Evolutionary conservation across 2,329 filamentous ascomycete genomes (phyloP).

Genomic region (Raffaelea arxii): DNA sequence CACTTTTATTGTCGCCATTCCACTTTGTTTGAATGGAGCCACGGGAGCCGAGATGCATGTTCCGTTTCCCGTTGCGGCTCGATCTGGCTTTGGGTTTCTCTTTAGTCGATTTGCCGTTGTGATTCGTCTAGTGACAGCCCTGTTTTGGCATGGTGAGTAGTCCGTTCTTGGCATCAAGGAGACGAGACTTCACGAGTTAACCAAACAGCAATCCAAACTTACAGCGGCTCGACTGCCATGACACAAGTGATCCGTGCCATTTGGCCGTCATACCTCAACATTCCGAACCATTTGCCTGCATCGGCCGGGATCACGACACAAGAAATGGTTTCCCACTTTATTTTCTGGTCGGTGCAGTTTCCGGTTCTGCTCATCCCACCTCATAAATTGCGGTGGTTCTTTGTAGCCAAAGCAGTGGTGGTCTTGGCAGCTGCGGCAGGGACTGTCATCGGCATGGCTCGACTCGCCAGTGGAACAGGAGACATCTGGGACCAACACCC

Average conservation of each 20-base stretch:
- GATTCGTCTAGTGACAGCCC: slow-evolving; percentile 19
- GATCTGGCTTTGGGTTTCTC: slow-evolving; percentile 22
- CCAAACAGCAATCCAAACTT: slow-evolving; percentile 16
- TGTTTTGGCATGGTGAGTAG: slow-evolving; percentile 22
- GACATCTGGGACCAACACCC: slow-evolving; percentile 17
- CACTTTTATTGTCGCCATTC: slow-evolving; percentile 45
- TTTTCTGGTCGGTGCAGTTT: slow-evolving; percentile 14
- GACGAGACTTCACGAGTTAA: neutral
- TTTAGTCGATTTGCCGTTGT: slow-evolving; percentile 20
- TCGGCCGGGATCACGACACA: slow-evolving; percentile 20
- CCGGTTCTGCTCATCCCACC: slow-evolving; percentile 17
- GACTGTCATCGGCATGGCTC: slow-evolving; percentile 15
- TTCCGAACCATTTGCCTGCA: slow-evolving; percentile 29
- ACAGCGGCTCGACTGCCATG: slow-evolving; percentile 21
- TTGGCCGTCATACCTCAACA: slow-evolving; percentile 27
- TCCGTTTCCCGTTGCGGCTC: slow-evolving; percentile 26
- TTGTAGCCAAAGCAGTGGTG: slow-evolving; percentile 9
- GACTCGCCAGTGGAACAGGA: slow-evolving; percentile 15
- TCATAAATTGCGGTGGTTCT: slow-evolving; percentile 15
- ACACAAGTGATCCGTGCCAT: slow-evolving; percentile 19
- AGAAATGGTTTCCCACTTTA: slow-evolving; percentile 11
- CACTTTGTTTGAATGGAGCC: slow-evolving; percentile 34
- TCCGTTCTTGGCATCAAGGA: neutral
- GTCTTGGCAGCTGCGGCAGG: neutral
- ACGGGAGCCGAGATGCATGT: slow-evolving; percentile 35